These are phyloP conservation scores for Tetrapisispora arboricola DNA, from an alignment of 805 yeast species.

Conservation along the genomic window DNA sequence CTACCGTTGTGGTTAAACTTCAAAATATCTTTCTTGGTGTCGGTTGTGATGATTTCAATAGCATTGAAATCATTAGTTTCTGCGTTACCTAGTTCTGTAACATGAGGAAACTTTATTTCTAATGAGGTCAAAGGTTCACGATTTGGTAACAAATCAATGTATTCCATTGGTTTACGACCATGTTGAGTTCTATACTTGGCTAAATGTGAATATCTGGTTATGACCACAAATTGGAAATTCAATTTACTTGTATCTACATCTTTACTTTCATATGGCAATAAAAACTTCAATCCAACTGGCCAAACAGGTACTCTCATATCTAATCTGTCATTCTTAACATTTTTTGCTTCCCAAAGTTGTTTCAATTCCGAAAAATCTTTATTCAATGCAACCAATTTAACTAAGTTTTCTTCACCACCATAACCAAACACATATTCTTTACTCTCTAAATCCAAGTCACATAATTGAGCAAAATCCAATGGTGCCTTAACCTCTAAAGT, in stretches of 20 bases:
- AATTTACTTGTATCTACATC: constrained; percentile 18
- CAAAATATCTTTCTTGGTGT: constrained; percentile 56
- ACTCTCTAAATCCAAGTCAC: constrained; percentile 33
- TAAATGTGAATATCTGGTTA: constrained; percentile 48
- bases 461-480: constrained; percentile 36
- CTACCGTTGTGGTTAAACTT: constrained; percentile 44
- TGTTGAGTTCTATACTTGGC: constrained; percentile 60
- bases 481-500: constrained; percentile 35
- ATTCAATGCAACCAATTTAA: constrained; percentile 20
- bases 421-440: constrained; percentile 47
- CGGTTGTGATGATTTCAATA: constrained; percentile 53
- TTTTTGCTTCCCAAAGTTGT: constrained; percentile 59
- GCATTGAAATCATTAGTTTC: constrained; percentile 13
- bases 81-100: constrained; percentile 18
- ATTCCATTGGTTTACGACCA: constrained; percentile 54
- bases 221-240: constrained; percentile 43
- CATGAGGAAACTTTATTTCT: constrained; percentile 7
- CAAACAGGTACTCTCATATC: constrained; percentile 79
- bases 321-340: constrained; percentile 69
- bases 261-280: constrained; percentile 29
- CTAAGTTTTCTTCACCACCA: constrained; percentile 75
- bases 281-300: constrained; percentile 45
- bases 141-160: constrained; percentile 24
- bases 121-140: constrained; percentile 22
- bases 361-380: constrained; percentile 21